phyloP scores from a whole-genome alignment of 176 grass and related monocot genomes.

The Aegilops umbellulata region DNA sequence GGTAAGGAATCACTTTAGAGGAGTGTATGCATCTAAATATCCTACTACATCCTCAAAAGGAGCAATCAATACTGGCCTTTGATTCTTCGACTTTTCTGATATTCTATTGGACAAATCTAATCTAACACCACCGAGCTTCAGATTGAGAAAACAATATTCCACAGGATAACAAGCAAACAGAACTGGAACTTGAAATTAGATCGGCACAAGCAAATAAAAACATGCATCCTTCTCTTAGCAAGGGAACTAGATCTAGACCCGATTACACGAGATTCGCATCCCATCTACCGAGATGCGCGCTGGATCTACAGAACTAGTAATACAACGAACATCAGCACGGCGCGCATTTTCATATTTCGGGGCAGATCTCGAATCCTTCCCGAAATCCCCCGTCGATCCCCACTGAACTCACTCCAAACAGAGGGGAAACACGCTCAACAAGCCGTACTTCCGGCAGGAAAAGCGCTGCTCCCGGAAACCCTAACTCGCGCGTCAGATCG shows the following conservation, averaged over 20 bases:
- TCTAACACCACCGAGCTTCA: not conserved
- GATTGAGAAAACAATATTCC: not conserved
- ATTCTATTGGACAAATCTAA: not conserved
- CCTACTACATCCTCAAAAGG: not conserved
- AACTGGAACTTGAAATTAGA: not conserved
- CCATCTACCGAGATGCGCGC: not conserved
- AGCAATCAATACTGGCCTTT: not conserved
- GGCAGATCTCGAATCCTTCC: not conserved
- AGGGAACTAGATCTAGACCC: slow-evolving; percentile 2
- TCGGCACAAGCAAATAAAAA: not conserved
- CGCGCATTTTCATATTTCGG: not conserved
- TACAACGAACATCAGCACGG: not conserved
- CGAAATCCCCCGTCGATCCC: not conserved
- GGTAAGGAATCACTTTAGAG: not conserved
- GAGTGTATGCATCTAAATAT: not conserved
- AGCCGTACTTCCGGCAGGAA: not conserved
- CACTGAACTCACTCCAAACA: not conserved
- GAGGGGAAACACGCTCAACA: too few relatives aligned
- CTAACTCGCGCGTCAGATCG: not conserved
- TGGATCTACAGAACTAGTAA: not conserved
- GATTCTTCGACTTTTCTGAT: not conserved
- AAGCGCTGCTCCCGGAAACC: not conserved
- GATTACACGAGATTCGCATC: too few relatives aligned
- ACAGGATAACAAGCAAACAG: not conserved
- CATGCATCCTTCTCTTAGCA: not conserved